A percentile compares a stretch with the other conserved stretches of the same genome.
Evolutionary conservation across 2,329 filamentous ascomycete genomes (phyloP).

Genomic region (Penicillium corylophilum): DNA sequence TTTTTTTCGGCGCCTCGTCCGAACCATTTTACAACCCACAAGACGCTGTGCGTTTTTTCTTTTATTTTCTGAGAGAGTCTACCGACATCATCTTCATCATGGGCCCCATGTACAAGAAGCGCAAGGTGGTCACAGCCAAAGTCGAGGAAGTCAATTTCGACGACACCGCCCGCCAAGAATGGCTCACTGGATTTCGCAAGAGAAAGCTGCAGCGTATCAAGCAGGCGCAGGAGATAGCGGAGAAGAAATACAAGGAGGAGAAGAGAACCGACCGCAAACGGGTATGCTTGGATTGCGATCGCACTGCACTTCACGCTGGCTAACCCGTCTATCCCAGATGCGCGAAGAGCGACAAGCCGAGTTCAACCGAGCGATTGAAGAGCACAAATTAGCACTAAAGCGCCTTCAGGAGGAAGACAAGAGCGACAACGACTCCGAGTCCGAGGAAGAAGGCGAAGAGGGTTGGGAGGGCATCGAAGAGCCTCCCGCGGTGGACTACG

Average conservation of each 20-base stretch:
- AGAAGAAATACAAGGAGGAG: conserved; percentile 74
- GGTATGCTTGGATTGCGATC: conserved; percentile 51
- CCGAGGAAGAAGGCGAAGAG: conserved; percentile 41
- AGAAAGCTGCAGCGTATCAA: conserved; percentile 84
- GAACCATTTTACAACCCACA: conserved; percentile 2
- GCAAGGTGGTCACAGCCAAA: conserved; percentile 53
- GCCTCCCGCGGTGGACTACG: conserved; percentile 65
- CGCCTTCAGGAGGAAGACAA: conserved; percentile 53
- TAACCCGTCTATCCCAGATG: conserved; percentile 56
- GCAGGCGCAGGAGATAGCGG: conserved; percentile 77
- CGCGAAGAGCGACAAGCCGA: conserved; percentile 79
- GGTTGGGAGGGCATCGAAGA: conserved; percentile 66
- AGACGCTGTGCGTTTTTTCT: not conserved
- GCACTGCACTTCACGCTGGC: not conserved
- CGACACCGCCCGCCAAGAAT: conserved; percentile 73
- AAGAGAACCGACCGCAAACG: conserved; percentile 71
- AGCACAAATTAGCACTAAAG: conserved; percentile 69
- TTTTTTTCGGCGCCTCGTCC: conserved; percentile 14
- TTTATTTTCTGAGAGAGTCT: not conserved
- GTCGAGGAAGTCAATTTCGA: conserved; percentile 88
- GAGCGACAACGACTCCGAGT: conserved; percentile 22
- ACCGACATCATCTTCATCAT: conserved; percentile 35
- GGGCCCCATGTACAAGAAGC: conserved; percentile 63
- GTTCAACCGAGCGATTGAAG: conserved; percentile 76
- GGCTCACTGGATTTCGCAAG: conserved; percentile 94